Conservation (phyloP, 768 basidiomycete genomes). For the Pisolithus tinctorius region DNA sequence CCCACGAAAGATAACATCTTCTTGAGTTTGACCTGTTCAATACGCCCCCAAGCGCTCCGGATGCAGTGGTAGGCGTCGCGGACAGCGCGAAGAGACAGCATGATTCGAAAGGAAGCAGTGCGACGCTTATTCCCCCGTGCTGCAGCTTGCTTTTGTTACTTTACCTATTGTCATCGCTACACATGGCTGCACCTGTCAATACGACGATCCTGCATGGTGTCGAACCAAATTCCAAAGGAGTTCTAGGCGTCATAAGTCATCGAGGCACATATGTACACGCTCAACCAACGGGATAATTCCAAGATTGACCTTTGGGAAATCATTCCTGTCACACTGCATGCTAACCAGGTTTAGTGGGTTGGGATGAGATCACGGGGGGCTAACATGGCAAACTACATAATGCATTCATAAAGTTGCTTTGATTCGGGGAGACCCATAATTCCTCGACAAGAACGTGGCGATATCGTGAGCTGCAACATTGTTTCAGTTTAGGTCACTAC, state of each 20-base stretch:
- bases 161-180: neutral
- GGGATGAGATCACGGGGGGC: no score
- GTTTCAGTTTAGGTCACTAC: neutral
- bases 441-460: slow-evolving; percentile 17
- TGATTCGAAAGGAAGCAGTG: slow-evolving; percentile 60
- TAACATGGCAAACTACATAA: no score
- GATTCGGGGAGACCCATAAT: neutral
- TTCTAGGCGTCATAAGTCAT: no score
- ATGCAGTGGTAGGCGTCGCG: slow-evolving; percentile 71
- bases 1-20: slow-evolving; percentile 71
- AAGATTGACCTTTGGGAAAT: no score
- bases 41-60: slow-evolving; percentile 64
- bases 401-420: neutral
- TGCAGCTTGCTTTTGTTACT: neutral
- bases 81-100: slow-evolving; percentile 71
- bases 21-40: slow-evolving; percentile 80
- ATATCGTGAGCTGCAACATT: slow-evolving; percentile 7
- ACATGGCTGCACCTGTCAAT: neutral
- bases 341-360: no score
- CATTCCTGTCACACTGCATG: no score
- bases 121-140: slow-evolving; percentile 20
- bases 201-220: neutral
- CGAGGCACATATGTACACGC: no score
- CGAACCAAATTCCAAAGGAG: no score
- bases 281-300: no score